phyloP scores from a whole-genome alignment of 208 protist species.

The Trypanosoma avium region DNA sequence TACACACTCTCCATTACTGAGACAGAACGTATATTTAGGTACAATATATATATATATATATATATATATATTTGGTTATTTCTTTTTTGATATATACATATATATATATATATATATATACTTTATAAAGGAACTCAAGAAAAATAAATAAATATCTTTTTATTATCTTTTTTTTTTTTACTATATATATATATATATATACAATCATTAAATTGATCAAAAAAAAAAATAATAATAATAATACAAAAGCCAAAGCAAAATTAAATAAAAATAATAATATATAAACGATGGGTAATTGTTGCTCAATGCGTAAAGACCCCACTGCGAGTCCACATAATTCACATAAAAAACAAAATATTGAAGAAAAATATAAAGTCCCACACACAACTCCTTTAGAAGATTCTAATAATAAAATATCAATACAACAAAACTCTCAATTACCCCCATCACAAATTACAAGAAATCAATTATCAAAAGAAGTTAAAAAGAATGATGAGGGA shows the following conservation, averaged over 20 bases:
- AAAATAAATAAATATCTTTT: slow-evolving; percentile 14
- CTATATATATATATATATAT: slow-evolving; percentile 14
- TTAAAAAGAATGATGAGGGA: not conserved
- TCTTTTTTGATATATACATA: slow-evolving; percentile 3
- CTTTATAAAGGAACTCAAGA: not conserved
- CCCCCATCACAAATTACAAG: no score
- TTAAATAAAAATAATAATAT: no score
- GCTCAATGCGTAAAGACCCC: not conserved
- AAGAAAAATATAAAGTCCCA: no score
- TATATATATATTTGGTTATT: slow-evolving; percentile 2
- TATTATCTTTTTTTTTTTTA: slow-evolving; percentile 12
- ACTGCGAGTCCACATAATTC: not conserved
- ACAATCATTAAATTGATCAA: not conserved
- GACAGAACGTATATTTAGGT: no score
- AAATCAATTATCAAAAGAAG: not conserved
- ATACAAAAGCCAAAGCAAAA: no score
- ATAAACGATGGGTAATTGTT: not conserved
- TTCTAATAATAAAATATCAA: no score
- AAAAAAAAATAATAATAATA: not conserved
- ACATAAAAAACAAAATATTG: not conserved
- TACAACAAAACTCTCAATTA: no score
- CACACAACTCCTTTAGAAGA: no score
- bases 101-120: not conserved
- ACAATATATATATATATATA: slow-evolving; percentile 3
- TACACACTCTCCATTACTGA: no score